Evolutionary conservation across 2,329 filamentous ascomycete species (phyloP).

Genomic region (Colletotrichum tropicale): DNA sequence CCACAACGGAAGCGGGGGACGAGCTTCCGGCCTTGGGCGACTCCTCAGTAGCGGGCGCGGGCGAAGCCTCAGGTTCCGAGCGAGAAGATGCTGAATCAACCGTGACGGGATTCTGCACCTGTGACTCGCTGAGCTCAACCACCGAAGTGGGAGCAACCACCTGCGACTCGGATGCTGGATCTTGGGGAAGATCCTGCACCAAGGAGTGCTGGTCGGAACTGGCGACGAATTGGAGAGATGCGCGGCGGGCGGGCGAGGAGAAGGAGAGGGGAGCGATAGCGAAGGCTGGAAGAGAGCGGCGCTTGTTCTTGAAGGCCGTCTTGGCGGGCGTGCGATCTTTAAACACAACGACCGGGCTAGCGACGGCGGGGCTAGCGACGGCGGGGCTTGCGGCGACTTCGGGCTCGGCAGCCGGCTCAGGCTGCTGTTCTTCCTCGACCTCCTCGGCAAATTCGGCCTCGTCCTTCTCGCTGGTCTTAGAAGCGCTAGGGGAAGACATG

Average conservation of each 20-base stretch:
- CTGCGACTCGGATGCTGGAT: conserved; percentile 11
- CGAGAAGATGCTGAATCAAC: conserved; percentile 10
- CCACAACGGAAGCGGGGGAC: not conserved
- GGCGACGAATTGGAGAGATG: not conserved
- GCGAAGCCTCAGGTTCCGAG: not conserved
- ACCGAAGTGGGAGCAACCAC: conserved; percentile 9
- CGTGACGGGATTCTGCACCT: not conserved
- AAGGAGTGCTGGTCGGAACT: not conserved
- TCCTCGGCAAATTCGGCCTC: not conserved
- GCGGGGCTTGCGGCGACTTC: not conserved
- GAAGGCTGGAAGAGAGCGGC: not conserved
- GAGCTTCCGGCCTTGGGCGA: not conserved
- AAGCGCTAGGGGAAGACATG: not conserved
- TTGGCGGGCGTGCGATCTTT: conserved; percentile 7
- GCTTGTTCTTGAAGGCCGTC: conserved; percentile 1
- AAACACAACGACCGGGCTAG: conserved; percentile 7
- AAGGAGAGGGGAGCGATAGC: not conserved
- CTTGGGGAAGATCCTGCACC: conserved; percentile 7
- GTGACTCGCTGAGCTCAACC: conserved; percentile 1
- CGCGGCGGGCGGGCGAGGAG: not conserved
- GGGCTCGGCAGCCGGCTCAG: not conserved
- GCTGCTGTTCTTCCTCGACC: not conserved
- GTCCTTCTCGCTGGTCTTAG: not conserved
- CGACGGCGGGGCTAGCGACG: not conserved
- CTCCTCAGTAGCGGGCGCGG: not conserved